Evolutionary conservation across 306 rosid species (phyloP).

Genomic region (Prinsepia uniflora): DNA sequence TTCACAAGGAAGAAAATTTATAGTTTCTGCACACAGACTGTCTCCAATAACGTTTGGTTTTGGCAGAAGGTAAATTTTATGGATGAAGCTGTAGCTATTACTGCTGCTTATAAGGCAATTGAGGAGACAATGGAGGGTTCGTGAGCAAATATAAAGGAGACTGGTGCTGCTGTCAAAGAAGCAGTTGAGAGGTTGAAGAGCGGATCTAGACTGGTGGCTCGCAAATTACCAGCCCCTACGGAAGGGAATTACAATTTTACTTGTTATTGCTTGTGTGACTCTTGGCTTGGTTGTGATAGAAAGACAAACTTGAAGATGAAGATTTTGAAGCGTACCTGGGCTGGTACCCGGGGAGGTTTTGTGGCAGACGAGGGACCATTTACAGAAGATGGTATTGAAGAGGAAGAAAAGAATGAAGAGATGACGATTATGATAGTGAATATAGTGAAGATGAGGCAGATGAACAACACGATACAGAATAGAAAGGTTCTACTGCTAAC

Average conservation of each 20-base stretch:
- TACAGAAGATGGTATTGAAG: conserved; percentile 52
- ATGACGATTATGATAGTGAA: conserved; percentile 56
- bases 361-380: conserved; percentile 49
- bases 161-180: conserved; percentile 60
- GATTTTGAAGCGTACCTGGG: conserved; percentile 87
- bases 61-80: conserved; percentile 92
- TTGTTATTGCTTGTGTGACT: conserved; percentile 80
- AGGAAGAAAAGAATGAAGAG: conserved; percentile 63
- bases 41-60: conserved; percentile 77
- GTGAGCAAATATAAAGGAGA: conserved; percentile 73
- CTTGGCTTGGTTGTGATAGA: conserved; percentile 93
- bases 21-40: conserved; percentile 86
- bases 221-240: conserved; percentile 86
- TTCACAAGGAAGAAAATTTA: conserved; percentile 83
- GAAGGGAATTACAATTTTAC: conserved; percentile 88
- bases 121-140: conserved; percentile 92
- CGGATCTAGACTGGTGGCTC: conserved; percentile 73
- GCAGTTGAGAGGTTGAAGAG: conserved; percentile 82
- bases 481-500: conserved; percentile 42
- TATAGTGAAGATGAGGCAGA: conserved; percentile 61
- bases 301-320: conserved; percentile 65
- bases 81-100: conserved; percentile 84
- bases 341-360: conserved; percentile 64
- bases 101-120: conserved; percentile 83
- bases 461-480: conserved; percentile 32